Percentiles rank a stretch among this genome's conserved stretches.
These are phyloP conservation scores for Colletotrichum tamarilloi DNA, from an alignment of 2,329 filamentous ascomycete species.

Conservation along the genomic window DNA sequence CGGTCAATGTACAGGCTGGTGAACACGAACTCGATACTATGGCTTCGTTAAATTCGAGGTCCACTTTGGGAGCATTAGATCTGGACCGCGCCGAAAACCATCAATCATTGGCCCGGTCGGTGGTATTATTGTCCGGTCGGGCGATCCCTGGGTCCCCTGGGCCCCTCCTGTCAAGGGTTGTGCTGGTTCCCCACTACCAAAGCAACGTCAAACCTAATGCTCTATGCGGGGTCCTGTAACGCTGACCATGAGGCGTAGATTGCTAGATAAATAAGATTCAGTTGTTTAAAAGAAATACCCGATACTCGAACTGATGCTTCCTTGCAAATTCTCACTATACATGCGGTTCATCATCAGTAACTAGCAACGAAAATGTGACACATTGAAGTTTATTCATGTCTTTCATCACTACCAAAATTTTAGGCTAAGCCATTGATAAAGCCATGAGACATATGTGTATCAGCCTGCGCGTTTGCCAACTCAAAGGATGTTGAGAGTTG, in stretches of 20 bases:
- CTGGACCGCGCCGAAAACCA: slow-evolving; percentile 9
- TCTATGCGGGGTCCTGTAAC: slow-evolving; percentile 26
- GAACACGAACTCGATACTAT: slow-evolving; percentile 31
- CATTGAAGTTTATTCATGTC: background rate
- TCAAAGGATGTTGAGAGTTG: slow-evolving; percentile 15
- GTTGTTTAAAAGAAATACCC: background rate
- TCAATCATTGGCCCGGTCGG: slow-evolving; percentile 27
- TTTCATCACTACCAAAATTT: background rate
- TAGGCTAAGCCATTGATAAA: background rate
- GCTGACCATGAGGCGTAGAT: background rate
- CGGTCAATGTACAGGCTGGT: slow-evolving; percentile 8
- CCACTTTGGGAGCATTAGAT: slow-evolving; percentile 29
- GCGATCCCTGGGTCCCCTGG: slow-evolving; percentile 6
- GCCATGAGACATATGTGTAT: slow-evolving; percentile 22
- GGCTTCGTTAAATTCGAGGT: slow-evolving; percentile 32
- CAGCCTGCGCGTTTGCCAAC: slow-evolving; percentile 31
- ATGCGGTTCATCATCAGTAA: background rate
- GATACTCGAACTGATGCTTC: background rate
- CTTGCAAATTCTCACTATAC: background rate
- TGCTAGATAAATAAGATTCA: too few species aligned
- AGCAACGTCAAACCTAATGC: background rate
- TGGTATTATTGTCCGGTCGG: slow-evolving; percentile 27
- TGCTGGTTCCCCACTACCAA: slow-evolving; percentile 10
- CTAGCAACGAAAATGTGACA: background rate
- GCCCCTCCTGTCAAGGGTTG: slow-evolving; percentile 5